These are phyloP conservation scores for Agaricales sp. DNA, from an alignment of 1,284 basidiomycete species.

Conservation along the genomic window DNA sequence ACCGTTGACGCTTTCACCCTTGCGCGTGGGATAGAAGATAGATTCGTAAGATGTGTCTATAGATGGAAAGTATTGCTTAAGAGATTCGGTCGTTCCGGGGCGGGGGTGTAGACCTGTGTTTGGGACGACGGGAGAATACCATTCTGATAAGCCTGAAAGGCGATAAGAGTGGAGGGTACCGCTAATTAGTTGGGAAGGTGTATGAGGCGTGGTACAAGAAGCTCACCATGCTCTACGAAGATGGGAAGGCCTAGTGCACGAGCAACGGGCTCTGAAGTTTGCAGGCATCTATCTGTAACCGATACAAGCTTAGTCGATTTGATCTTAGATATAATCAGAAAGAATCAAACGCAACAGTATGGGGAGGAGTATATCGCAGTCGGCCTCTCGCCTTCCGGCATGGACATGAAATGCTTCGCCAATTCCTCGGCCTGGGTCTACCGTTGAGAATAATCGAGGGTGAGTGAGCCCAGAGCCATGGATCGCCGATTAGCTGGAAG, in stretches of 20 bases:
- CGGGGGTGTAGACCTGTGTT: conserved; percentile 69
- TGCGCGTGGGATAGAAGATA: conserved; percentile 60
- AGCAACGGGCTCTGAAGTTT: conserved; percentile 63
- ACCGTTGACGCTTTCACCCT: conserved; percentile 57
- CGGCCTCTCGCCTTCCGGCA: conserved; percentile 60
- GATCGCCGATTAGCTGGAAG: background rate
- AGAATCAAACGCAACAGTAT: conserved; percentile 42
- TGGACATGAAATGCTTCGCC: conserved; percentile 48
- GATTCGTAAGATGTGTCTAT: conserved; percentile 55
- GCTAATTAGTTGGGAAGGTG: conserved; percentile 1
- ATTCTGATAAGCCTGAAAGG: conserved; percentile 64
- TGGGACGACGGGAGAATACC: conserved; percentile 68
- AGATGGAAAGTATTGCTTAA: conserved; percentile 43
- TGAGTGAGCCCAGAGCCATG: conserved; percentile 3
- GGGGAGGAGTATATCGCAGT: conserved; percentile 75
- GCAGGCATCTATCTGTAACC: conserved; percentile 67
- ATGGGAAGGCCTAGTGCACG: conserved; percentile 56
- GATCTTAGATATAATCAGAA: conserved; percentile 5
- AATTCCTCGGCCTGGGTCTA: conserved; percentile 67
- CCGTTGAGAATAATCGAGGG: conserved; percentile 2
- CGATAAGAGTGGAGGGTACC: background rate
- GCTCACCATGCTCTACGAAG: conserved; percentile 64
- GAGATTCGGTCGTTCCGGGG: conserved; percentile 38
- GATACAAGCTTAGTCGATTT: conserved; percentile 1
- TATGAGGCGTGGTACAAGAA: background rate